A percentile compares a stretch with the other conserved stretches of the same genome.
Conservation (phyloP, 1,139 yeast genomes). For the Geotrichum klebahnii region DNA sequence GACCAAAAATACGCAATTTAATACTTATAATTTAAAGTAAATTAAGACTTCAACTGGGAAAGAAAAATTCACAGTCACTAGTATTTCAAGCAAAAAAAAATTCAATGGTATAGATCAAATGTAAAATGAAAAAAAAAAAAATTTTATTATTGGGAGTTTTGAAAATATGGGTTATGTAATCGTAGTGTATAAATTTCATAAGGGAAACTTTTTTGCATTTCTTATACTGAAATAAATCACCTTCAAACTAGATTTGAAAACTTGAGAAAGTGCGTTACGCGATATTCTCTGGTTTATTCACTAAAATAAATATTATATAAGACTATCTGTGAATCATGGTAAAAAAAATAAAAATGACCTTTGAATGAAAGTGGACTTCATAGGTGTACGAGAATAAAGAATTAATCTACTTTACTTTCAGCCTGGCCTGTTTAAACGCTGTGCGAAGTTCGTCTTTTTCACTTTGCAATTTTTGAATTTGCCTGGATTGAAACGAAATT, state of each 20-base stretch:
- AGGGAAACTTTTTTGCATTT: too few relatives aligned
- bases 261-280: background rate
- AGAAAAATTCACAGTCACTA: too few relatives aligned
- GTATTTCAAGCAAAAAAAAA: constrained; percentile 8
- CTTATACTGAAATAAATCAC: background rate
- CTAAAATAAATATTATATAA: background rate
- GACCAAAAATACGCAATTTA: too few relatives aligned
- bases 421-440: background rate
- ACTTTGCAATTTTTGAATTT: constrained; percentile 5
- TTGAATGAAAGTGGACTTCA: too few relatives aligned
- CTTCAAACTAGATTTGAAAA: background rate
- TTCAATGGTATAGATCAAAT: background rate
- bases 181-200: too few relatives aligned
- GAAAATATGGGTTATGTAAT: background rate
- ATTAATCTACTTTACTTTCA: background rate
- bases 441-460: constrained; percentile 4
- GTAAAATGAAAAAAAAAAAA: constrained; percentile 3
- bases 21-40: too few relatives aligned
- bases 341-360: background rate
- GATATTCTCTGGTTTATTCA: too few relatives aligned
- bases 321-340: background rate
- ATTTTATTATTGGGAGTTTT: constrained; percentile 6
- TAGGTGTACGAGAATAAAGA: background rate
- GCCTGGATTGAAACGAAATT: constrained; percentile 6
- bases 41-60: too few relatives aligned